These are phyloP conservation scores for Scheffersomyces insectosa DNA, from an alignment of 1,139 yeast species.

Conservation along the genomic window DNA sequence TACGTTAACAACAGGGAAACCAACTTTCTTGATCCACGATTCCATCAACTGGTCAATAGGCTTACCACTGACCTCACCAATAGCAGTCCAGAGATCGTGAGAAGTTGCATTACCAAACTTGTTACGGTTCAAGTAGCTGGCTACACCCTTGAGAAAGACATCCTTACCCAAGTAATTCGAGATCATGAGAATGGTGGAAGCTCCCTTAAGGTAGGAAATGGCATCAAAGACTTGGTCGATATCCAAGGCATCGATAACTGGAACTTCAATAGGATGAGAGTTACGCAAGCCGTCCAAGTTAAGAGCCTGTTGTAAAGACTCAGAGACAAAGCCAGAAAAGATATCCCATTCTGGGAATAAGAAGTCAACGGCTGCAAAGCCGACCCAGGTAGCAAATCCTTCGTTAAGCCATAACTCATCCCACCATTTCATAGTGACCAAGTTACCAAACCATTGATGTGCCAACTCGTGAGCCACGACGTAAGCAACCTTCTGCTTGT, in stretches of 20 bases:
- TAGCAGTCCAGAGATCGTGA: conserved; percentile 76
- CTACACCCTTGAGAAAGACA: conserved; percentile 68
- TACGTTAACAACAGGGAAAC: conserved; percentile 79
- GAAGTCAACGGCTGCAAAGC: conserved; percentile 75
- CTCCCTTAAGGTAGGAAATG: conserved; percentile 81
- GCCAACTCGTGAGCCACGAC: conserved; percentile 90
- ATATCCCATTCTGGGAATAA: conserved; percentile 87
- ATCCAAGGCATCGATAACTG: conserved; percentile 76
- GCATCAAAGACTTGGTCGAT: conserved; percentile 85
- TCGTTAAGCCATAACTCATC: conserved; percentile 90
- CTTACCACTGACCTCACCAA: conserved; percentile 71
- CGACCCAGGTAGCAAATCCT: conserved; percentile 89
- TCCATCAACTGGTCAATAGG: conserved; percentile 74
- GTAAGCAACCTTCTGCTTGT: conserved; percentile 78
- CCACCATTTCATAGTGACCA: conserved; percentile 96
- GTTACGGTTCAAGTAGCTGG: conserved; percentile 67
- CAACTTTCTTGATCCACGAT: conserved; percentile 80
- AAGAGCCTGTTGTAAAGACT: conserved; percentile 68
- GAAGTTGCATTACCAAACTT: conserved; percentile 78
- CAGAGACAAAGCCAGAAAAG: conserved; percentile 72
- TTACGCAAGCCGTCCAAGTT: conserved; percentile 70
- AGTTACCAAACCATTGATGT: conserved; percentile 92
- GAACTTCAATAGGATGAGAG: conserved; percentile 86
- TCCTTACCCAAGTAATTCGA: conserved; percentile 69
- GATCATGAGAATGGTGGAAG: conserved; percentile 72